Conservation (phyloP, 352 stramenopile species). For the Globisporangium nunn region DNA sequence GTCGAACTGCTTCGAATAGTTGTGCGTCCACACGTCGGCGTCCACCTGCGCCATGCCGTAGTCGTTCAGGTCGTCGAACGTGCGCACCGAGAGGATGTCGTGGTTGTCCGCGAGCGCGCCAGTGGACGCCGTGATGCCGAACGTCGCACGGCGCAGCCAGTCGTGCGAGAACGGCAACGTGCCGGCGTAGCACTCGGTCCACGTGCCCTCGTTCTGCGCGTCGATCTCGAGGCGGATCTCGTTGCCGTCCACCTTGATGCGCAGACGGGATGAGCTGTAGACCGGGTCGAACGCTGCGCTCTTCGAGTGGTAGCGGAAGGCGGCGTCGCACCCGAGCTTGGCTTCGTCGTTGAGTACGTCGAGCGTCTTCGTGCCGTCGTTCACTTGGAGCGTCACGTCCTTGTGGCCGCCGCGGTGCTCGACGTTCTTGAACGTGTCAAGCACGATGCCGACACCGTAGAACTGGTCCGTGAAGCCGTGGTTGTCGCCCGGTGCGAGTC, state of each 20-base stretch:
- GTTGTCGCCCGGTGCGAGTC: constrained; percentile 55
- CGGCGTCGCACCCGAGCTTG: constrained; percentile 69
- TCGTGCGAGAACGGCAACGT: constrained; percentile 55
- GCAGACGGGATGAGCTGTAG: constrained; percentile 60
- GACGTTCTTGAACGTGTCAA: constrained; percentile 79
- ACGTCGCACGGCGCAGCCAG: constrained; percentile 52
- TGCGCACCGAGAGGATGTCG: constrained; percentile 60
- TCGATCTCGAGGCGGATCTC: constrained; percentile 59
- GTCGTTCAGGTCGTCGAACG: constrained; percentile 59
- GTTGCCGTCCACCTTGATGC: constrained; percentile 52
- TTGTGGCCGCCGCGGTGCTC: constrained; percentile 76
- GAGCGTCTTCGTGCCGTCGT: constrained; percentile 66
- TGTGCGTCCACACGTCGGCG: constrained; percentile 69
- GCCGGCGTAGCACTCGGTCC: constrained; percentile 61
- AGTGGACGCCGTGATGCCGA: constrained; percentile 72
- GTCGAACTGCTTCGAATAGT: constrained; percentile 81
- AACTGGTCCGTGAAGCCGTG: constrained; percentile 72
- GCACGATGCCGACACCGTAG: constrained; percentile 59
- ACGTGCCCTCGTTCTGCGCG: constrained; percentile 39
- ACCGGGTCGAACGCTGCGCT: constrained; percentile 66
- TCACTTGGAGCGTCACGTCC: constrained; percentile 74
- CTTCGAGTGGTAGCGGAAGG: constrained; percentile 70
- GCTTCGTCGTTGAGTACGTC: constrained; percentile 61
- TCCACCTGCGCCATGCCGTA: constrained; percentile 46
- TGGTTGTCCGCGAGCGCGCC: constrained; percentile 79